These are phyloP conservation scores for Corylus avellana DNA, from an alignment of 306 rosid genomes.

Conservation along the genomic window DNA sequence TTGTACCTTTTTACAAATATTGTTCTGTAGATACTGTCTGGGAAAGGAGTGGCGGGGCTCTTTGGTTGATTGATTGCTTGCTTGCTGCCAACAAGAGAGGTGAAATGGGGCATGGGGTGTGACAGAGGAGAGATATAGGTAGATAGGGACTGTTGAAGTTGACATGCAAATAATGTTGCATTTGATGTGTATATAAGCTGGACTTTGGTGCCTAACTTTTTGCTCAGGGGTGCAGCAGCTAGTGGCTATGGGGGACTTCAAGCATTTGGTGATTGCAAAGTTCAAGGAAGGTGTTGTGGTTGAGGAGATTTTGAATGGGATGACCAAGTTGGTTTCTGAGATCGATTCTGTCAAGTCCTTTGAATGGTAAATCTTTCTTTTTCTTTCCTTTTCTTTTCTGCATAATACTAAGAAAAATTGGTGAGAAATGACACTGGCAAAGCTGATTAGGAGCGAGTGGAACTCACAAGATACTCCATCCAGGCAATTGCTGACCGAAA, in stretches of 20 bases:
- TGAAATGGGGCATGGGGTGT: slow-evolving; percentile 41
- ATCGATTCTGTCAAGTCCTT: slow-evolving; percentile 77
- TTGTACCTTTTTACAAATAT: slow-evolving; percentile 48
- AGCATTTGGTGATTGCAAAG: slow-evolving; percentile 82
- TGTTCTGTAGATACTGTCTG: slow-evolving; percentile 52
- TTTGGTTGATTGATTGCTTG: slow-evolving; percentile 22
- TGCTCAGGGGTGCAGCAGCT: slow-evolving; percentile 19
- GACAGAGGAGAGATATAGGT: slow-evolving; percentile 21
- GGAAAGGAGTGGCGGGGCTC: slow-evolving; percentile 22
- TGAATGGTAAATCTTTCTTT: slow-evolving; percentile 55
- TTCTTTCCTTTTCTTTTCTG: neutral
- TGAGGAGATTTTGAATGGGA: slow-evolving; percentile 68
- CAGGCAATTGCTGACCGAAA: no score
- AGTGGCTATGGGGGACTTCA: slow-evolving; percentile 67
- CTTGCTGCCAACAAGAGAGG: slow-evolving; percentile 29
- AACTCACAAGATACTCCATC: no score
- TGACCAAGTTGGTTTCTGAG: slow-evolving; percentile 72
- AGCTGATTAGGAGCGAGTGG: no score
- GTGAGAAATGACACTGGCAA: no score
- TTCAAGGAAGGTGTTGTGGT: slow-evolving; percentile 73
- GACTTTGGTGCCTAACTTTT: slow-evolving; percentile 19
- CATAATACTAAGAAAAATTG: no score
- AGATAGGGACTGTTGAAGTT: slow-evolving; percentile 41
- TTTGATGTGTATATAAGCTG: slow-evolving; percentile 40
- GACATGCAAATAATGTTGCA: slow-evolving; percentile 27